These are phyloP conservation scores for Zancudomyces culisetae DNA, from an alignment of 371 early-diverging fungal genomes.

Conservation along the genomic window DNA sequence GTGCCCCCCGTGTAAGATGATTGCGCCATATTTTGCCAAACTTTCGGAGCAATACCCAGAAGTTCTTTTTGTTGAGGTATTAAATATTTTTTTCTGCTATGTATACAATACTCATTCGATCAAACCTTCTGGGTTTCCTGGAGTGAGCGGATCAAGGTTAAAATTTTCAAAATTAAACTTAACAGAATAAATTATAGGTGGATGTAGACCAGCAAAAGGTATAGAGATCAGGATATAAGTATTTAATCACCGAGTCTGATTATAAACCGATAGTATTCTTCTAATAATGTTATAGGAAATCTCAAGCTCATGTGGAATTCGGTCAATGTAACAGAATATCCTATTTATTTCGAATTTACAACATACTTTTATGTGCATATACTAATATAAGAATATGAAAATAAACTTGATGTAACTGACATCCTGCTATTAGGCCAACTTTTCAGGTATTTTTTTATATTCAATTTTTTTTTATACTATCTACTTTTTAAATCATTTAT, in stretches of 20 bases:
- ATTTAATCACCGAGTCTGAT: not conserved
- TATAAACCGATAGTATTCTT: not conserved
- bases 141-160: no score
- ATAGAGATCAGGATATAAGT: not conserved
- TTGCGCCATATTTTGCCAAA: not conserved
- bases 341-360: no score
- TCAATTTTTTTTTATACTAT: no score
- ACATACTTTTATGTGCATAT: no score
- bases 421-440: no score
- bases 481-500: no score
- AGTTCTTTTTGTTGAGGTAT: not conserved
- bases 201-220: no score
- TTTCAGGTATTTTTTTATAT: no score
- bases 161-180: not conserved
- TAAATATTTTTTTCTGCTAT: not conserved
- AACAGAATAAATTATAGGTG: not conserved
- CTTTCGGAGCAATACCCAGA: not conserved
- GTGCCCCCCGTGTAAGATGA: constrained; percentile 1
- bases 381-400: no score
- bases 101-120: not conserved
- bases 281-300: not conserved
- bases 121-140: no score
- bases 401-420: no score
- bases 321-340: constrained; percentile 1
- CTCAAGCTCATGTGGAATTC: not conserved